phyloP scores from a whole-genome alignment of 345 rosid species.

The Xanthoceras sorbifolium region DNA sequence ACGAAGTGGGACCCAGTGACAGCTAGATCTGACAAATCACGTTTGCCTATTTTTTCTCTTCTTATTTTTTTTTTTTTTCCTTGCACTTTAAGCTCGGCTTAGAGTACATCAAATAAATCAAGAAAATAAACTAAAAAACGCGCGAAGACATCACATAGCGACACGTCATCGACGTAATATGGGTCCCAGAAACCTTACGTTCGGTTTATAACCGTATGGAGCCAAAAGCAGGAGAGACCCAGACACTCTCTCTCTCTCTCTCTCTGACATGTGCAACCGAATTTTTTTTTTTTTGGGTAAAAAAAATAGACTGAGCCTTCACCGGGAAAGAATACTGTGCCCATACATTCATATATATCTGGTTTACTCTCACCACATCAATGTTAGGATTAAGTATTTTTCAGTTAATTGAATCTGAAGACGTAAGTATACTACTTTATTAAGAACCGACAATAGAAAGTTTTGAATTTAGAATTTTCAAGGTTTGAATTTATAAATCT shows the following conservation, averaged over 20 bases:
- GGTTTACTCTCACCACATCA: no score
- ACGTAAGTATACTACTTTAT: no score
- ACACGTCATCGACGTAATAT: slow-evolving; percentile 16
- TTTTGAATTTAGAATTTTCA: no score
- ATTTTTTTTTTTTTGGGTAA: no score
- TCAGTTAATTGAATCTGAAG: no score
- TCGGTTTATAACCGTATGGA: not conserved
- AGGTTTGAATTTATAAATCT: no score
- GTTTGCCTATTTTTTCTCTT: slow-evolving; percentile 2
- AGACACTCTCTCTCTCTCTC: no score
- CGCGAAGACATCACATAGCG: not conserved
- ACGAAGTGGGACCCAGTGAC: slow-evolving; percentile 24
- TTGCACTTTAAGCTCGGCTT: not conserved
- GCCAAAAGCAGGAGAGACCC: slow-evolving; percentile 8
- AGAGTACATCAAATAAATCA: not conserved
- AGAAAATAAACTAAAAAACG: not conserved
- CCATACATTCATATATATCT: no score
- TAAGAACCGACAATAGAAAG: no score
- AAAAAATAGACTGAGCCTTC: no score
- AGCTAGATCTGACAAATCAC: slow-evolving; percentile 37
- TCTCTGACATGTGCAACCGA: slow-evolving; percentile 1
- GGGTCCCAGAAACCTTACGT: slow-evolving; percentile 19
- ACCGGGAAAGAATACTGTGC: no score
- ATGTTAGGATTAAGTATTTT: no score
- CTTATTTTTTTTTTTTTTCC: not conserved